These are phyloP conservation scores for Xylaria grammica DNA, from an alignment of 495 filamentous ascomycete genomes.

Conservation along the genomic window DNA sequence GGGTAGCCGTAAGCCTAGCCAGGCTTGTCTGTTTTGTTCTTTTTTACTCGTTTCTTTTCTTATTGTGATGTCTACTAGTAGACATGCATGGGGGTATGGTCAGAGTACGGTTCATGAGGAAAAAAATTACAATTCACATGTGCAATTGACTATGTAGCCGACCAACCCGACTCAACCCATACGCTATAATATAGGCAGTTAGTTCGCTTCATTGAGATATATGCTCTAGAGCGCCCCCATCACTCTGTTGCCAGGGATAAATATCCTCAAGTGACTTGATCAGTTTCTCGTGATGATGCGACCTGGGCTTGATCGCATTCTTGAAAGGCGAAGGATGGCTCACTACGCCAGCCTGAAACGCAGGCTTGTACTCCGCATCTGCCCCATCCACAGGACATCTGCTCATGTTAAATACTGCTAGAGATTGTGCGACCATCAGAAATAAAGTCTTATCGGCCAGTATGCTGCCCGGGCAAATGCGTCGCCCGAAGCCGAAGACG, in stretches of 20 bases:
- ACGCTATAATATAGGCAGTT: too few species aligned
- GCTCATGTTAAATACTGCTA: conserved; percentile 49
- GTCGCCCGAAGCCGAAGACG: conserved; percentile 59
- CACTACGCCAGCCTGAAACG: conserved; percentile 42
- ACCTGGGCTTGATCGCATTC: conserved; percentile 40
- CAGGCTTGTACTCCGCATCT: conserved; percentile 27
- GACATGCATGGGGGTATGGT: too few species aligned
- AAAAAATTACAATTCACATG: too few species aligned
- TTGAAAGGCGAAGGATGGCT: conserved; percentile 42
- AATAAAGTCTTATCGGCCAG: conserved; percentile 54
- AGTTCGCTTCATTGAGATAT: background rate
- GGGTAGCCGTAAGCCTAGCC: too few species aligned
- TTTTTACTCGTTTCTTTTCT: too few species aligned
- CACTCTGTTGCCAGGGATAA: conserved; percentile 53
- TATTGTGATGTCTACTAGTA: too few species aligned
- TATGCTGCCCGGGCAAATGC: conserved; percentile 58
- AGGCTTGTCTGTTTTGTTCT: too few species aligned
- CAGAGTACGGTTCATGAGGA: too few species aligned
- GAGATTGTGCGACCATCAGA: conserved; percentile 47
- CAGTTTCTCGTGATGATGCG: conserved; percentile 38
- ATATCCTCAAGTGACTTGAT: conserved; percentile 43
- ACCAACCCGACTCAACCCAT: too few species aligned
- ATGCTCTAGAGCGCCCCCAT: conserved; percentile 22
- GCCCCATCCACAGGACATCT: conserved; percentile 39
- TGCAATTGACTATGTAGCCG: too few species aligned